A percentile compares a stretch with the other conserved stretches of the same genome.
These are phyloP conservation scores for Fraxinus paxiana DNA, from an alignment of 305 asterid species.

Conservation along the genomic window DNA sequence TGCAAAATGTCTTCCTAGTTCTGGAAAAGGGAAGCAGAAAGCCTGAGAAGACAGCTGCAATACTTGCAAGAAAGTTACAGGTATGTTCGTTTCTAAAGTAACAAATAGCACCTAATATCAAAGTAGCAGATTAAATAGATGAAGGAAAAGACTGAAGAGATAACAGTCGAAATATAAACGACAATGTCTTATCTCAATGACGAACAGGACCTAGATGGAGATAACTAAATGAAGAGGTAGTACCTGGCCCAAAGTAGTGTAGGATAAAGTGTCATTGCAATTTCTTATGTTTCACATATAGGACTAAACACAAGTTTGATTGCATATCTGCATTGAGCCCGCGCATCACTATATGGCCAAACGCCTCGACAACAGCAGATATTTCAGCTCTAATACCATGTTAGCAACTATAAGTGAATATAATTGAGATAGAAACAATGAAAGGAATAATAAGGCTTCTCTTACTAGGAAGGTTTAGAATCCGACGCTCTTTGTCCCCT, in stretches of 20 bases:
- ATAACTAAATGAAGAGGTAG: neutral
- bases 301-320: neutral
- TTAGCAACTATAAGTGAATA: neutral
- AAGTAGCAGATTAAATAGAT: neutral
- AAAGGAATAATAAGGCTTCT: neutral
- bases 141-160: neutral
- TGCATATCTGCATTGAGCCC: neutral
- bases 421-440: neutral
- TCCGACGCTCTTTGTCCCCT: neutral
- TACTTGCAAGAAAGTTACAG: constrained; percentile 38
- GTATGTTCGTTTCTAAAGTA: constrained; percentile 20
- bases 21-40: constrained; percentile 44
- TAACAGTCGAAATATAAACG: neutral
- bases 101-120: neutral
- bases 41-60: constrained; percentile 38
- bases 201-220: neutral
- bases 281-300: neutral
- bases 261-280: neutral
- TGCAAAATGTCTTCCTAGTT: constrained; percentile 23
- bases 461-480: neutral
- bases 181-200: neutral
- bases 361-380: neutral
- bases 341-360: neutral
- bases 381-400: neutral
- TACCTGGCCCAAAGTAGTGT: neutral